Conservation (phyloP, 2,329 filamentous ascomycete genomes). For the Clarireedia monteithiana region DNA sequence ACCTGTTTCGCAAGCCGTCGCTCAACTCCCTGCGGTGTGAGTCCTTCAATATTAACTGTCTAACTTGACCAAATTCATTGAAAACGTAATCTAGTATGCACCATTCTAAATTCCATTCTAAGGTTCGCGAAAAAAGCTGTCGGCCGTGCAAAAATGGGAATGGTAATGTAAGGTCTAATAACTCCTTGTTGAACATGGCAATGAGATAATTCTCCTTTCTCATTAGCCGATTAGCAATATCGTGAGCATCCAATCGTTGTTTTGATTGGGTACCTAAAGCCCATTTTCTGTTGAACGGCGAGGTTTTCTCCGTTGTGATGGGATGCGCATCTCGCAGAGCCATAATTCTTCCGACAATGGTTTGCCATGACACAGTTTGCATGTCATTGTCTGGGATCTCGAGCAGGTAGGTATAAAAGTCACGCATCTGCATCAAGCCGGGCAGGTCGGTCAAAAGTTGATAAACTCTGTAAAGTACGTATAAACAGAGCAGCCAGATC, state of each 20-base stretch:
- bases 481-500: constrained; percentile 56
- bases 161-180: constrained; percentile 78
- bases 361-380: constrained; percentile 67
- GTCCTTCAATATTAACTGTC: constrained; percentile 77
- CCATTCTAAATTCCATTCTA: constrained; percentile 88
- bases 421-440: constrained; percentile 54
- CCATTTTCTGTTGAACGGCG: constrained; percentile 50
- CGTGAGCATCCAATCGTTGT: constrained; percentile 88
- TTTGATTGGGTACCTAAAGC: constrained; percentile 71
- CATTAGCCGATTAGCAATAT: constrained; percentile 96
- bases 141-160: constrained; percentile 73
- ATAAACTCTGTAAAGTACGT: constrained; percentile 54
- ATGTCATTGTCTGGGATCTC: constrained; percentile 63
- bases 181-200: constrained; percentile 93
- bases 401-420: constrained; percentile 62
- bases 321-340: constrained; percentile 62
- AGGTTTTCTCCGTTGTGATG: constrained; percentile 53
- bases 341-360: constrained; percentile 63
- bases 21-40: constrained; percentile 74
- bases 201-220: constrained; percentile 95
- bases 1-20: constrained; percentile 66
- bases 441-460: constrained; percentile 50
- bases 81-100: constrained; percentile 93
- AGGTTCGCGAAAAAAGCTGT: constrained; percentile 78
- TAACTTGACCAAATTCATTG: constrained; percentile 79